These are phyloP conservation scores for Discostella stelligera DNA, from an alignment of 352 stramenopile species.

Conservation along the genomic window DNA sequence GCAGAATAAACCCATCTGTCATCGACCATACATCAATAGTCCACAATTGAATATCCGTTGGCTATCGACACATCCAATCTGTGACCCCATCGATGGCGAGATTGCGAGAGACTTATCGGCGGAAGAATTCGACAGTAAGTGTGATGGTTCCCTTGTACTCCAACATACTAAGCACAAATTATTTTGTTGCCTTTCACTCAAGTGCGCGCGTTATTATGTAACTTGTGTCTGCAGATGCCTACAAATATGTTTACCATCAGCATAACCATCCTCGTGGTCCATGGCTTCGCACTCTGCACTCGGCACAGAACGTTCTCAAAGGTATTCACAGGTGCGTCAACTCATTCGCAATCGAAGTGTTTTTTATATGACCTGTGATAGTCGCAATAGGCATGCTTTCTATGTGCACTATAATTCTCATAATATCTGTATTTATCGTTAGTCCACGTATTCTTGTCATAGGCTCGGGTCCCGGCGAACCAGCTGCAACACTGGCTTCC, in stretches of 20 bases:
- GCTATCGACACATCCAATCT: slow-evolving; percentile 26
- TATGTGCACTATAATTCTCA: background rate
- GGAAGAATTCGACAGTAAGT: slow-evolving; percentile 29
- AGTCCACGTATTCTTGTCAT: slow-evolving; percentile 27
- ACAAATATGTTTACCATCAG: slow-evolving; percentile 29
- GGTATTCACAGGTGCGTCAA: background rate
- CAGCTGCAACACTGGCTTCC: slow-evolving; percentile 29
- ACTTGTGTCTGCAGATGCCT: slow-evolving; percentile 5
- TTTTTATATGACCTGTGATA: too few relatives aligned
- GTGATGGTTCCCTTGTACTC: background rate
- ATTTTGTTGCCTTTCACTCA: background rate
- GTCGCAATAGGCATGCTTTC: too few relatives aligned
- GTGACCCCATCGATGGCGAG: slow-evolving; percentile 6
- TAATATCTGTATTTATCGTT: background rate
- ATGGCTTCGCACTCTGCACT: slow-evolving; percentile 24
- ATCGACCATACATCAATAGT: background rate
- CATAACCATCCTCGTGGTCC: slow-evolving; percentile 32
- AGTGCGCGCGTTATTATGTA: background rate
- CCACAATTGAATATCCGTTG: background rate
- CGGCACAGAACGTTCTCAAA: slow-evolving; percentile 17
- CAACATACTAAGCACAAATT: background rate
- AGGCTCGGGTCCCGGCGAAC: slow-evolving; percentile 38
- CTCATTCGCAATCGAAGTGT: background rate
- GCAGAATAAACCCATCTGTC: background rate
- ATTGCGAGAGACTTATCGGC: slow-evolving; percentile 23